Percentiles rank a stretch among this genome's conserved stretches.
Conservation (phyloP, 495 filamentous ascomycete genomes). For the Xylaria palmicola region DNA sequence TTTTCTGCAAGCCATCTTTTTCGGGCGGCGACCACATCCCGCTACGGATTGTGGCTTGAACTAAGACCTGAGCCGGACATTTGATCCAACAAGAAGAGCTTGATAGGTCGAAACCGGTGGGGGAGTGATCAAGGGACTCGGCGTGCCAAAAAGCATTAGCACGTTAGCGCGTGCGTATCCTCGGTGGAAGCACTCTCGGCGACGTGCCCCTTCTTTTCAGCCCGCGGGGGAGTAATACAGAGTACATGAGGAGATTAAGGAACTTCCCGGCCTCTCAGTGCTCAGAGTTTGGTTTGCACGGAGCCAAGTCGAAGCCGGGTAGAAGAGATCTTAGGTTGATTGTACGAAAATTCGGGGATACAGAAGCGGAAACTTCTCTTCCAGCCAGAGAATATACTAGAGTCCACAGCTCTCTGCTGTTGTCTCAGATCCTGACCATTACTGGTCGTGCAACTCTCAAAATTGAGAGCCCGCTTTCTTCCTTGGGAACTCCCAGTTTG, state of each 20-base stretch:
- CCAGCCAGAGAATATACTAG: neutral
- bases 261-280: neutral
- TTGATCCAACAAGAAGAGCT: neutral
- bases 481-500: neutral
- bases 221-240: neutral
- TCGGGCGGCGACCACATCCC: neutral
- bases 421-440: neutral
- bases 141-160: neutral
- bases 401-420: neutral
- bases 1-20: neutral
- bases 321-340: neutral
- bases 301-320: neutral
- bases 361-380: neutral
- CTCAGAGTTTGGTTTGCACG: too few relatives aligned
- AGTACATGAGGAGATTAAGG: neutral
- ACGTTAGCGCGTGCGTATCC: neutral
- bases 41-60: constrained; percentile 5
- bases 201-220: neutral
- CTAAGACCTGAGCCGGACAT: neutral
- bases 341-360: neutral
- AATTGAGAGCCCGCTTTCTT: neutral
- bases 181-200: neutral
- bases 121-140: neutral
- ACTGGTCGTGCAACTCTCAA: neutral
- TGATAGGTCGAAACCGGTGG: neutral